phyloP scores from a whole-genome alignment of 2,329 filamentous ascomycete species.

The Xylaria sp. region DNA sequence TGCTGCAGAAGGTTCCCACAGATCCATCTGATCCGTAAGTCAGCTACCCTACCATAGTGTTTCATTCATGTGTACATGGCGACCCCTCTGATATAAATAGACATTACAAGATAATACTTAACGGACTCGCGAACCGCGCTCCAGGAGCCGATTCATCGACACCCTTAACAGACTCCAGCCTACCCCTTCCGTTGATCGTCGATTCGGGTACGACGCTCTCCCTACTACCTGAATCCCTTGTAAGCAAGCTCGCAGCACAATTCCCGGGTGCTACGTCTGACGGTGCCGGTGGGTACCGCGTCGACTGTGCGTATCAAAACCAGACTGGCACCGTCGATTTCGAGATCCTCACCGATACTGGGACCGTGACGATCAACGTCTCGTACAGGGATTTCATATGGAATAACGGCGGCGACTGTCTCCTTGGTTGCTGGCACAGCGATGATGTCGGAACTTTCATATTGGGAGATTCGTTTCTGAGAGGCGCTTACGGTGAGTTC shows the following conservation, averaged over 20 bases:
- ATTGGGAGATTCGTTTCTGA: constrained; percentile 48
- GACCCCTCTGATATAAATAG: constrained; percentile 32
- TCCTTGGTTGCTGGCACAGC: constrained; percentile 44
- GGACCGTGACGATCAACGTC: constrained; percentile 48
- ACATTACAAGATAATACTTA: constrained; percentile 47
- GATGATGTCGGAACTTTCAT: constrained; percentile 45
- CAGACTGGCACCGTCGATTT: constrained; percentile 59
- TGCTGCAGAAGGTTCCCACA: constrained; percentile 56
- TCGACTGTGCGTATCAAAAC: constrained; percentile 55
- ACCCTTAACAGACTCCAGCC: constrained; percentile 32
- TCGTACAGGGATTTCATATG: constrained; percentile 49
- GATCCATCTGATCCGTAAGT: constrained; percentile 51
- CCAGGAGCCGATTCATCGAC: constrained; percentile 33
- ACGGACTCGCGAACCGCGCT: constrained; percentile 38
- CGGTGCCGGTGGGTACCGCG: constrained; percentile 56
- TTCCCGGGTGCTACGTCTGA: constrained; percentile 55
- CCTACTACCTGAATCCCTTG: constrained; percentile 57
- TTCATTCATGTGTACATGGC: constrained; percentile 34
- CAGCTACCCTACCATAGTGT: constrained; percentile 31
- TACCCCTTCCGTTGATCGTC: constrained; percentile 58
- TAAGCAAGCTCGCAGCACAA: constrained; percentile 55
- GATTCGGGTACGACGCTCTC: constrained; percentile 64
- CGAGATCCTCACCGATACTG: constrained; percentile 50
- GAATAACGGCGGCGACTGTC: constrained; percentile 45
- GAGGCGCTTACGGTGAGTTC: constrained; percentile 48